phyloP scores from a whole-genome alignment of 495 filamentous ascomycete species.

The Xylaria bambusicola region DNA sequence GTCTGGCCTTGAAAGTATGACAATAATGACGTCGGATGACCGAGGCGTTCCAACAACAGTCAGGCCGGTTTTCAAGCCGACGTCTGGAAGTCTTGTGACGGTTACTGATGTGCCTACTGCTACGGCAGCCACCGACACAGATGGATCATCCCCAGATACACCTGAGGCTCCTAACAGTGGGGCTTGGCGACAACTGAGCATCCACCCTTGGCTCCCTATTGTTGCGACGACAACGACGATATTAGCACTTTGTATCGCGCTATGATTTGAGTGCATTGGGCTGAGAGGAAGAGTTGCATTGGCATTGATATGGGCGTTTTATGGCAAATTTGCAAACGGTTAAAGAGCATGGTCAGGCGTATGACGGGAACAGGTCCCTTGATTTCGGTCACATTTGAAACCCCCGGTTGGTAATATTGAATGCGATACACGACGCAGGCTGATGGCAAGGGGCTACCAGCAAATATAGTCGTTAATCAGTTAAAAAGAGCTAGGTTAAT shows the following conservation, averaged over 20 bases:
- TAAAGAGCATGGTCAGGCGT: not conserved
- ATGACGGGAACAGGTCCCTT: not conserved
- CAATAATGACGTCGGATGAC: slow-evolving; percentile 3
- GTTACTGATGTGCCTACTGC: not conserved
- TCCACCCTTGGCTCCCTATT: slow-evolving; percentile 9
- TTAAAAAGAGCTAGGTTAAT: too few species aligned
- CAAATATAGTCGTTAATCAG: too few species aligned
- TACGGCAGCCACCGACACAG: not conserved
- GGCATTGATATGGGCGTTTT: slow-evolving; percentile 6
- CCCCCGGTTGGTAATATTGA: too few species aligned
- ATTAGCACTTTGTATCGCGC: slow-evolving; percentile 1
- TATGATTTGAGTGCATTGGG: slow-evolving; percentile 10
- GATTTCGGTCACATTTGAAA: too few species aligned
- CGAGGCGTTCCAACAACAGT: slow-evolving; percentile 11
- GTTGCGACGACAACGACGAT: not conserved
- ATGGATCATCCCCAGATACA: not conserved
- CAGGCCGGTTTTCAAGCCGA: slow-evolving; percentile 7
- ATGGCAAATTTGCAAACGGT: not conserved
- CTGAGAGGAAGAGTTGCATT: not conserved
- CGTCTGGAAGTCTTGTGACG: not conserved
- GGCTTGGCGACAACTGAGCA: not conserved
- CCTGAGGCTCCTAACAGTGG: slow-evolving; percentile 18
- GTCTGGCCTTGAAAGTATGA: slow-evolving; percentile 28
- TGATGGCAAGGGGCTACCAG: too few species aligned
- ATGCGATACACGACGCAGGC: too few species aligned